Evolutionary conservation across 768 basidiomycete species (phyloP).

Genomic region (Boletus sensibilis): DNA sequence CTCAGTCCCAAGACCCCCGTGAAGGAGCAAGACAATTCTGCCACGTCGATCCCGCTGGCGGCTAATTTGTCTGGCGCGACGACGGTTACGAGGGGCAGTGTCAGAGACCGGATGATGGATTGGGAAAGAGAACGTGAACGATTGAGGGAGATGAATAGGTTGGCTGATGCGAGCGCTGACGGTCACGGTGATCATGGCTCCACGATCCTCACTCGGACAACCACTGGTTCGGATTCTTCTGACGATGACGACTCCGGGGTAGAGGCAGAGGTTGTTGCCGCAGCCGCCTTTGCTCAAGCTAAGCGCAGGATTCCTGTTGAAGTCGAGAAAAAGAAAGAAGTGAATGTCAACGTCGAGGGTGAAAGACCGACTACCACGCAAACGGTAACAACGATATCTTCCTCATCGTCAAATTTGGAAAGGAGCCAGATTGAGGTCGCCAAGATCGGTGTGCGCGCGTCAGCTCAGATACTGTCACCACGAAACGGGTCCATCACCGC

Average conservation of each 20-base stretch:
- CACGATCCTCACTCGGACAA: constrained; percentile 19
- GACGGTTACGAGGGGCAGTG: constrained; percentile 31
- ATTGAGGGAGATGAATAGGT: constrained; percentile 63
- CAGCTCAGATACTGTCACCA: constrained; percentile 29
- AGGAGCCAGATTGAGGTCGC: constrained; percentile 32
- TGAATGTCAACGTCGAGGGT: background rate
- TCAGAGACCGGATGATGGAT: constrained; percentile 63
- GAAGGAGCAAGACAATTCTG: constrained; percentile 13
- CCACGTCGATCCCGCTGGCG: constrained; percentile 9
- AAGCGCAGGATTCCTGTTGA: constrained; percentile 2
- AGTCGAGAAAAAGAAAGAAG: constrained; percentile 1
- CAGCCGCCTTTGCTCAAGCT: constrained; percentile 13
- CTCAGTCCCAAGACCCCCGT: constrained; percentile 19
- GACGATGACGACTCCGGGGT: constrained; percentile 28
- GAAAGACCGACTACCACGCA: constrained; percentile 9
- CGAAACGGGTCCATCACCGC: constrained; percentile 23
- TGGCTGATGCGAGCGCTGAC: constrained; percentile 54
- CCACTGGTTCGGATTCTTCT: constrained; percentile 17
- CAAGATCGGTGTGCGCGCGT: constrained; percentile 27
- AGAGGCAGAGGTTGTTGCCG: constrained; percentile 29
- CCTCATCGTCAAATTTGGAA: constrained; percentile 25
- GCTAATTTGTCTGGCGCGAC: constrained; percentile 20
- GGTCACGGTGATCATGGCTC: constrained; percentile 38
- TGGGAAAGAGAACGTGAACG: constrained; percentile 75
- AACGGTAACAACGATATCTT: constrained; percentile 18